phyloP scores from a whole-genome alignment of 2,329 filamentous ascomycete genomes.

The Hypoxylon sp. region DNA sequence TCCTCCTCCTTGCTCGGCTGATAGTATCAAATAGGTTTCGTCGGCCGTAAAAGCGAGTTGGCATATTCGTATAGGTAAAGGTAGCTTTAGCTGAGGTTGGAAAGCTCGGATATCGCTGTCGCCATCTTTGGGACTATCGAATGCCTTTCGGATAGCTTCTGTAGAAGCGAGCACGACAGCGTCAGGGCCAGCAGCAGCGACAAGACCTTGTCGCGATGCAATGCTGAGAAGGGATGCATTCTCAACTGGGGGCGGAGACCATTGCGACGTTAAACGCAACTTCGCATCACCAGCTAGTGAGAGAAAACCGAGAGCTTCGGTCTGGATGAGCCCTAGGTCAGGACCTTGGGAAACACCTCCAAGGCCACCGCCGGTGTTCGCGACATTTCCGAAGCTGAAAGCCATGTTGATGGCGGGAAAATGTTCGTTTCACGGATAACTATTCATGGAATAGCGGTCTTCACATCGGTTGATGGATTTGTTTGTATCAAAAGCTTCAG shows the following conservation, averaged over 20 bases:
- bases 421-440: conserved; percentile 30
- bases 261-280: conserved; percentile 83
- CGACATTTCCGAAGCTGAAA: conserved; percentile 51
- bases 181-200: conserved; percentile 90
- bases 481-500: conserved; percentile 20
- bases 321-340: conserved; percentile 83
- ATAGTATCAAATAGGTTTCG: conserved; percentile 86
- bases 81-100: conserved; percentile 79
- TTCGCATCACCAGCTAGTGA: conserved; percentile 85
- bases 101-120: conserved; percentile 79
- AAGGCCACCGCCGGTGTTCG: conserved; percentile 45
- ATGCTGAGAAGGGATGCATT: conserved; percentile 88
- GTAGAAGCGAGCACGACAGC: conserved; percentile 82
- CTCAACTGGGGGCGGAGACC: conserved; percentile 81
- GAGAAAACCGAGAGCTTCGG: conserved; percentile 89
- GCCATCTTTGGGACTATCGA: conserved; percentile 70
- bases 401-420: conserved; percentile 47
- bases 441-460: conserved; percentile 39
- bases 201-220: conserved; percentile 82
- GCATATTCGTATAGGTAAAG: conserved; percentile 81
- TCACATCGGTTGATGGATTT: conserved; percentile 20
- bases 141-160: conserved; percentile 81
- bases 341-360: conserved; percentile 65
- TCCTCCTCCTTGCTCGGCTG: conserved; percentile 84
- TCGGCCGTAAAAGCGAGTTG: conserved; percentile 94